phyloP scores from a whole-genome alignment of 2,329 filamentous ascomycete genomes.

The Hypoxylon rubiginosum region DNA sequence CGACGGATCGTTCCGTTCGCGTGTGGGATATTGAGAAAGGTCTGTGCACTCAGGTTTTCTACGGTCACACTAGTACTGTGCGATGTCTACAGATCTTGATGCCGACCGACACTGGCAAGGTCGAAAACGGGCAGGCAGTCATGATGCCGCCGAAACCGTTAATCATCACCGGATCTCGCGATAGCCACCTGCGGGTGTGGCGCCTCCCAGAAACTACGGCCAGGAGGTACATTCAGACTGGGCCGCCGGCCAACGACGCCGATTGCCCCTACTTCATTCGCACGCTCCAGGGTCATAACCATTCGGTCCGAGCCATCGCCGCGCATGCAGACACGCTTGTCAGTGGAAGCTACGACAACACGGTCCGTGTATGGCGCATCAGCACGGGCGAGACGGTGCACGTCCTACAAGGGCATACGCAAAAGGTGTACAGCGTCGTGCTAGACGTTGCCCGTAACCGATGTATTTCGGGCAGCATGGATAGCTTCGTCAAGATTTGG shows the following conservation, averaged over 20 bases:
- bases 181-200: slow-evolving; percentile 95
- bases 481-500: slow-evolving; percentile 98
- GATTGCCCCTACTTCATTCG: slow-evolving; percentile 97
- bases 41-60: slow-evolving; percentile 93
- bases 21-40: slow-evolving; percentile 98
- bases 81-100: slow-evolving; percentile 95
- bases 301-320: slow-evolving; percentile 96
- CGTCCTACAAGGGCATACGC: slow-evolving; percentile 84
- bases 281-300: slow-evolving; percentile 85
- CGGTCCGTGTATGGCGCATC: slow-evolving; percentile 96
- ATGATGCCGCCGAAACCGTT: slow-evolving; percentile 95
- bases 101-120: slow-evolving; percentile 81
- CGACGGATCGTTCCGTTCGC: slow-evolving; percentile 96
- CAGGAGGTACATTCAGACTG: slow-evolving; percentile 81
- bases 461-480: slow-evolving; percentile 98
- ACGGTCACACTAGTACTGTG: slow-evolving; percentile 97
- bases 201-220: slow-evolving; percentile 87
- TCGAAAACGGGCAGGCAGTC: slow-evolving; percentile 77
- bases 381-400: slow-evolving; percentile 92
- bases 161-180: slow-evolving; percentile 96
- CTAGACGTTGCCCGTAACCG: slow-evolving; percentile 91
- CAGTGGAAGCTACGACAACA: slow-evolving; percentile 96
- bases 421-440: slow-evolving; percentile 98
- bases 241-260: slow-evolving; percentile 77
- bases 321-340: slow-evolving; percentile 96